Base-by-base conservation (phyloP, 192 early-diverging fungal species). In the Coemansia sp. region DNA sequence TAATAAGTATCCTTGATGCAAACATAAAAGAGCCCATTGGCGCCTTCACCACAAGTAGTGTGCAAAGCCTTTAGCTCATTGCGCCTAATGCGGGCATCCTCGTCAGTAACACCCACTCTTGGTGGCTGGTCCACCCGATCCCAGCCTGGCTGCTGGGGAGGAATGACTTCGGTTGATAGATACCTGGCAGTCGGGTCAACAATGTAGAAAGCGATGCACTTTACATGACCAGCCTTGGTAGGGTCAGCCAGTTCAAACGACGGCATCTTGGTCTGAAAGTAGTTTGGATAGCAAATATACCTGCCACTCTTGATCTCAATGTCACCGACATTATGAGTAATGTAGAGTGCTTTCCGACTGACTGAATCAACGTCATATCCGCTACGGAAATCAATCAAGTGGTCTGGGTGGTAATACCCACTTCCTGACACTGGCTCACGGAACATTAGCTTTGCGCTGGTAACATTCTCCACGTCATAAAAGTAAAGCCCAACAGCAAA, bases 401-500 rank as follows among this genome's bases (percentile, higher is more conserved):
- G 33, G 7, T 34, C 53, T 34, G 16, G 53, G n/a, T 5, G 53
- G 13, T 53, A 5, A 24, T 14, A 24, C 24, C 8, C 3, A 10
- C 21, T 24, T 10, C 9, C 9, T 28, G 28, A 18, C 53, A 28
- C 4, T n/a, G 28, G 53, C 28, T 40, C 72, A 18, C 87, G 85
- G 71, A 92, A 93, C 1, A 56, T 55, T 21, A 91, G 79, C 0
- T 74, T 71, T 18, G 84, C 83, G 3, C 83, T 75, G 28, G 83
- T 85, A 53, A 92, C 85, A 80, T 93, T 91, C 20, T 86, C 84
- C 0, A 86, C 64, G 40, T 84, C 81, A 69, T 90, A 91, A 70
- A 89, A 91, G 67, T 87, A 86, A 31, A 93, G 82, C 5, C 88
- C 92, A 0, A 88, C 86, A 0, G 92, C 89, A 8, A 87, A 76